Evolutionary conservation across 2,329 filamentous ascomycete species (phyloP).

Genomic region (Pestalotiopsis sp.): DNA sequence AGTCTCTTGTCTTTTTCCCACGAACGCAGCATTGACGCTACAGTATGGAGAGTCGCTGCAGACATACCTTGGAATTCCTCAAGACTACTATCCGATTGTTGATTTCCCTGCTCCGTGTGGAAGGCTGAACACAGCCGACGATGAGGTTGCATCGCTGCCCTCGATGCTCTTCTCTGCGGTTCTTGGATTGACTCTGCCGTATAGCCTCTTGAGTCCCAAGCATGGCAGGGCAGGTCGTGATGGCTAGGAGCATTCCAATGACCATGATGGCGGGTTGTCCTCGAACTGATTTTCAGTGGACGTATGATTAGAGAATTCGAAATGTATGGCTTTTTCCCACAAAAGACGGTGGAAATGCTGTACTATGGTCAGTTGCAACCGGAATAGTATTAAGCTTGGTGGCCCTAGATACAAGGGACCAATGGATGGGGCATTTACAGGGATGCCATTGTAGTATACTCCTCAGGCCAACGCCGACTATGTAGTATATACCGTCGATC

Average conservation of each 20-base stretch:
- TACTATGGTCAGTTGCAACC: background rate
- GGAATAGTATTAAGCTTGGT: background rate
- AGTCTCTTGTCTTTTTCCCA: background rate
- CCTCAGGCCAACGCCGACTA: background rate
- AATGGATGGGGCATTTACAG: background rate
- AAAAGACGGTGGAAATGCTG: background rate
- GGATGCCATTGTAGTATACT: background rate
- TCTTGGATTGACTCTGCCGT: conserved; percentile 50
- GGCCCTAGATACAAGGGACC: background rate
- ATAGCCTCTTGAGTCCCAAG: conserved; percentile 52
- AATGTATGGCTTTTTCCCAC: background rate
- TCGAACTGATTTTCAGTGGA: background rate
- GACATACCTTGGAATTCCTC: conserved; percentile 42
- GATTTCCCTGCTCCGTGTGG: conserved; percentile 44
- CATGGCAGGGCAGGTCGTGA: conserved; percentile 44
- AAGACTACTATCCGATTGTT: conserved; percentile 47
- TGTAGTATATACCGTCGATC: conserved; percentile 1
- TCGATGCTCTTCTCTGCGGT: conserved; percentile 51
- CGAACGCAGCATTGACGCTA: too few species aligned
- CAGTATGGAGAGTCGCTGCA: background rate
- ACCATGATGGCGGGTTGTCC: conserved; percentile 34
- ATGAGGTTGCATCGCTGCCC: conserved; percentile 50
- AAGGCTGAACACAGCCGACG: conserved; percentile 46
- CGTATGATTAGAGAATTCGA: background rate
- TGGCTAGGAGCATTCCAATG: conserved; percentile 42